Evolutionary conservation across 805 yeast species (phyloP).

Genomic region (Ogataea parapolymorpha): DNA sequence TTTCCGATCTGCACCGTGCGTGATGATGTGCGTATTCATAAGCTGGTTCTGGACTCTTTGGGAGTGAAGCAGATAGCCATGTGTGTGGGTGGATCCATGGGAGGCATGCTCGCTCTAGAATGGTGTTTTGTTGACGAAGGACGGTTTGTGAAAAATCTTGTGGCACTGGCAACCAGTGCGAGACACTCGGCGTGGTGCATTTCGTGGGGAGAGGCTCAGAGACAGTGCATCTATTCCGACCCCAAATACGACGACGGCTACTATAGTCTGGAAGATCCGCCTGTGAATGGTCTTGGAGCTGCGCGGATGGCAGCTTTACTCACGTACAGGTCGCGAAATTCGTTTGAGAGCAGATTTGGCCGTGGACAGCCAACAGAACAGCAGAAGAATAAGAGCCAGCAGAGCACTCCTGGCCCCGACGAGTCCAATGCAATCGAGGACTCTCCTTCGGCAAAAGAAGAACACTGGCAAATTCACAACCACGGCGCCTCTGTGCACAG

Average conservation of each 20-base stretch:
- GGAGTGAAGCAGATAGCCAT: constrained; percentile 79
- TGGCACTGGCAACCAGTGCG: constrained; percentile 91
- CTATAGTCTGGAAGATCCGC: constrained; percentile 74
- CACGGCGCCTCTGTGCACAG: constrained; percentile 52
- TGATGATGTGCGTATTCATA: constrained; percentile 84
- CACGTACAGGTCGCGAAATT: constrained; percentile 88
- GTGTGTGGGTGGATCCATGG: constrained; percentile 97
- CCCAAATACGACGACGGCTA: constrained; percentile 92
- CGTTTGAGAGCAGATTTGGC: constrained; percentile 91
- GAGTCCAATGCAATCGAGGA: constrained; percentile 11
- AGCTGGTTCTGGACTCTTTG: constrained; percentile 68
- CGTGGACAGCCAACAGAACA: constrained; percentile 56
- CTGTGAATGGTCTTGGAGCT: constrained; percentile 83
- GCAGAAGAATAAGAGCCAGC: constrained; percentile 24
- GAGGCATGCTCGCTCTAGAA: constrained; percentile 94
- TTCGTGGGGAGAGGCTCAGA: constrained; percentile 97
- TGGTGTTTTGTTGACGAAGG: constrained; percentile 66
- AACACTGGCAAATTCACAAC: constrained; percentile 81
- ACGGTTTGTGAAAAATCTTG: constrained; percentile 62
- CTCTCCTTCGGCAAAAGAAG: constrained; percentile 32
- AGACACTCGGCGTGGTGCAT: constrained; percentile 98
- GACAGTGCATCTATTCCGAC: constrained; percentile 93
- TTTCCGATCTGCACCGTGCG: constrained; percentile 93
- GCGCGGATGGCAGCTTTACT: constrained; percentile 96
- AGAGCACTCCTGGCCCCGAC: constrained; percentile 6